phyloP scores from a whole-genome alignment of 2,329 filamentous ascomycete genomes.

The Epichloe bromicola region DNA sequence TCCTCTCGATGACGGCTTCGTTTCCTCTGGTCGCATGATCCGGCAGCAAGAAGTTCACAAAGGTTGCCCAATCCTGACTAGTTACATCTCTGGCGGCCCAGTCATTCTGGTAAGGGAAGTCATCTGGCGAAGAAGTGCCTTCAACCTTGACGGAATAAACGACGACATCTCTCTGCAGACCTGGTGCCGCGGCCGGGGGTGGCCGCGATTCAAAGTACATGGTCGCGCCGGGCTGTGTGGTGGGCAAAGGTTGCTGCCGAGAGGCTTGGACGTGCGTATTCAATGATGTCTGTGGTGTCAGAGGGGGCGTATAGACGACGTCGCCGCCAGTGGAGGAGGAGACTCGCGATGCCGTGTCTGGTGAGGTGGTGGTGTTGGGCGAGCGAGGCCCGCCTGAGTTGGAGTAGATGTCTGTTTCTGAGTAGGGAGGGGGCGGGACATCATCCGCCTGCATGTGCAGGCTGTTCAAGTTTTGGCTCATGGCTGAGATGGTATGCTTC shows the following conservation, averaged over 20 bases:
- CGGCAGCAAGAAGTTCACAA: conserved; percentile 43
- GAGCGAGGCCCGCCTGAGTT: conserved; percentile 20
- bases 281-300: conserved; percentile 27
- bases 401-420: conserved; percentile 43
- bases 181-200: conserved; percentile 9
- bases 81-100: conserved; percentile 31
- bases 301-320: conserved; percentile 36
- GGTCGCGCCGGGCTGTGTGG: conserved; percentile 9
- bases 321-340: conserved; percentile 30
- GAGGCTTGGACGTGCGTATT: conserved; percentile 3
- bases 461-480: conserved; percentile 9
- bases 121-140: conserved; percentile 23
- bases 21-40: conserved; percentile 31
- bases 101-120: conserved; percentile 29
- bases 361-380: conserved; percentile 9
- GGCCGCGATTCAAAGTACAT: conserved; percentile 36
- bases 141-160: conserved; percentile 23
- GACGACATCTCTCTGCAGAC: conserved; percentile 12
- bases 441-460: conserved; percentile 18
- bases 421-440: conserved; percentile 40
- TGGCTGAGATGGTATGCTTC: not conserved
- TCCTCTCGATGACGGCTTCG: conserved; percentile 34
- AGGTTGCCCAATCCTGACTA: conserved; percentile 44
- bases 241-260: not conserved
- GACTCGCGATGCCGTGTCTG: conserved; percentile 19